These are phyloP conservation scores for Marasmius tenuissimus DNA, from an alignment of 1,284 basidiomycete species.

Conservation along the genomic window DNA sequence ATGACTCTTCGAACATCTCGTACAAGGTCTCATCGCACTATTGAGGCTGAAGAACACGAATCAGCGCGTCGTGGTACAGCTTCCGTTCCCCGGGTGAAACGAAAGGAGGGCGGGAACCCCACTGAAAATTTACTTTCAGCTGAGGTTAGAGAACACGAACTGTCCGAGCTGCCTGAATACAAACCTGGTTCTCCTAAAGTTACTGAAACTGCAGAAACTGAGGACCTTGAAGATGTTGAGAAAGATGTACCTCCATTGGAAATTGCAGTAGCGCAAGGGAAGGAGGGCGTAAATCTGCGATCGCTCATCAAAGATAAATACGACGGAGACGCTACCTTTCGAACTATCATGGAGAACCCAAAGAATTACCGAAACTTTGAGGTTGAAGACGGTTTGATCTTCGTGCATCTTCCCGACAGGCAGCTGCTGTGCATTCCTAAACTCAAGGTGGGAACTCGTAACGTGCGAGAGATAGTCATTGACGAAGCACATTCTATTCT, in stretches of 20 bases:
- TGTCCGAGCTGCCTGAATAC: no score
- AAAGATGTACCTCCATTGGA: no score
- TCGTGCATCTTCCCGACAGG: constrained; percentile 9
- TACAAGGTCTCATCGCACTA: background rate
- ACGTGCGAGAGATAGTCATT: constrained; percentile 24
- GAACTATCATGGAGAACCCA: constrained; percentile 9
- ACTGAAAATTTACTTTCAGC: background rate
- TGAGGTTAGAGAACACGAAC: no score
- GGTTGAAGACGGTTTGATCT: constrained; percentile 16
- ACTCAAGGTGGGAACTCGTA: constrained; percentile 10
- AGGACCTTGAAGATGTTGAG: no score
- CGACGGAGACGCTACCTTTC: constrained; percentile 10
- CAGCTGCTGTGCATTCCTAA: constrained; percentile 17
- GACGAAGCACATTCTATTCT: constrained; percentile 27
- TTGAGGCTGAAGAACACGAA: background rate
- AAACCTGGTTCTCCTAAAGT: no score
- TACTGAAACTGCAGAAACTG: no score
- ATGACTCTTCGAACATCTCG: background rate
- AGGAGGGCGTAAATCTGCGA: no score
- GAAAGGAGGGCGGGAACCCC: background rate
- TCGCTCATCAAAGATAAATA: no score
- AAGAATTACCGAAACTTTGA: constrained; percentile 16
- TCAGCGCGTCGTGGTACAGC: background rate
- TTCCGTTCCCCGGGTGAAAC: background rate
- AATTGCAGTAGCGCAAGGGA: no score